Percentiles rank a stretch among this genome's conserved stretches.
Evolutionary conservation across 164 flowering plant species (phyloP).

Genomic region (Vitis riparia): DNA sequence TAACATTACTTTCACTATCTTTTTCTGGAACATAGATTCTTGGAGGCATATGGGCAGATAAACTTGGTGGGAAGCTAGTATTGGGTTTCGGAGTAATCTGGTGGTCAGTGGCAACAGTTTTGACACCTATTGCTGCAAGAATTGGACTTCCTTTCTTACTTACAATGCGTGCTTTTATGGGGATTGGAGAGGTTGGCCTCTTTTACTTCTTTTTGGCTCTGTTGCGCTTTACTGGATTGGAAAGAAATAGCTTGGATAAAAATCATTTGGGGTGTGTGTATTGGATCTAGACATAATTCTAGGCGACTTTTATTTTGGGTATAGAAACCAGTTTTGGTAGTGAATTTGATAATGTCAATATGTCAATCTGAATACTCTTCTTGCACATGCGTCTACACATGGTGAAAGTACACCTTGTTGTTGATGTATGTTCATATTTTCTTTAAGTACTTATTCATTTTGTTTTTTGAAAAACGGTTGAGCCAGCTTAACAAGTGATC

Average conservation of each 20-base stretch:
- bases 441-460: background rate
- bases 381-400: too few species aligned
- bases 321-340: too few species aligned
- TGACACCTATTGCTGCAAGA: slow-evolving; percentile 96
- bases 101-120: slow-evolving; percentile 95
- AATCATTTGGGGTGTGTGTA: background rate
- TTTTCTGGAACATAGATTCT: slow-evolving; percentile 47
- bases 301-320: background rate
- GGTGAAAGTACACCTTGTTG: too few species aligned
- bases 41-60: slow-evolving; percentile 99
- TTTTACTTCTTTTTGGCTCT: slow-evolving; percentile 8
- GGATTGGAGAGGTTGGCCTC: slow-evolving; percentile 92
- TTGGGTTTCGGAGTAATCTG: slow-evolving; percentile 94
- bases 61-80: slow-evolving; percentile 86
- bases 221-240: background rate
- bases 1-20: background rate
- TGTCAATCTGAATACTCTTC: too few species aligned
- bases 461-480: background rate
- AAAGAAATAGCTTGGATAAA: background rate
- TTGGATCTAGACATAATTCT: background rate
- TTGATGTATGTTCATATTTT: background rate
- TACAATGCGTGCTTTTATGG: slow-evolving; percentile 95
- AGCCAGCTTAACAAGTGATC: background rate
- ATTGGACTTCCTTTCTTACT: slow-evolving; percentile 91
- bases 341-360: too few species aligned